A percentile compares a stretch with the other conserved stretches of the same genome.
phyloP scores from a whole-genome alignment of 176 grass and related monocot species.

The Leersia perrieri region DNA sequence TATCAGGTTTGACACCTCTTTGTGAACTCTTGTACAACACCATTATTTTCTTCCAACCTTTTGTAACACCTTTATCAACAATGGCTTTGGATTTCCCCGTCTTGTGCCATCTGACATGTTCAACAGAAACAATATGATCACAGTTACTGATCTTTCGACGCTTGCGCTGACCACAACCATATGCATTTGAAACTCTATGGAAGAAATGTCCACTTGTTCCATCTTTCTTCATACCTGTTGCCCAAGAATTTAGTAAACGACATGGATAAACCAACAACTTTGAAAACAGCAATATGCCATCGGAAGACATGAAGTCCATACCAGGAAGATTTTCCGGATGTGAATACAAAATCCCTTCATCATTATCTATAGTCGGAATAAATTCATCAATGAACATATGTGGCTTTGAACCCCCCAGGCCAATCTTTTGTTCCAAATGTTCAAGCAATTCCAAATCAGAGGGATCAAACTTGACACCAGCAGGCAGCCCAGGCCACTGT shows the following conservation, averaged over 20 bases:
- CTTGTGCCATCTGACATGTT: conserved; percentile 84
- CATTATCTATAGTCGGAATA: conserved; percentile 66
- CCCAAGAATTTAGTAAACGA: background rate
- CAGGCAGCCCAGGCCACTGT: conserved; percentile 77
- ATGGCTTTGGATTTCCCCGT: conserved; percentile 74
- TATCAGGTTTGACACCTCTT: conserved; percentile 57
- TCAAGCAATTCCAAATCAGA: conserved; percentile 69
- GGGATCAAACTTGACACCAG: conserved; percentile 91
- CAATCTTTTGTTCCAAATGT: conserved; percentile 74
- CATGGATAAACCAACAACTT: conserved; percentile 25
- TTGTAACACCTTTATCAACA: conserved; percentile 47
- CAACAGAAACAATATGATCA: conserved; percentile 26
- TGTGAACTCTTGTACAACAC: conserved; percentile 68
- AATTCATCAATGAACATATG: conserved; percentile 86
- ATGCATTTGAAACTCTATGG: conserved; percentile 78
- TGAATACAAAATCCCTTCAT: conserved; percentile 80
- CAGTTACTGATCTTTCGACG: conserved; percentile 45
- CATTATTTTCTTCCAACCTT: conserved; percentile 97
- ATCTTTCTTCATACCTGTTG: conserved; percentile 65
- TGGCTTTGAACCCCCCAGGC: conserved; percentile 41
- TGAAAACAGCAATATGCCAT: background rate
- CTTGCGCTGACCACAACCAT: conserved; percentile 66
- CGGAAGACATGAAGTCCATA: conserved; percentile 5
- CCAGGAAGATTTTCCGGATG: conserved; percentile 94
- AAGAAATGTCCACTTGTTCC: conserved; percentile 73